Base-by-base conservation (phyloP, 2,329 filamentous ascomycete species). In the Neoscytalidium dimidiatum region DNA sequence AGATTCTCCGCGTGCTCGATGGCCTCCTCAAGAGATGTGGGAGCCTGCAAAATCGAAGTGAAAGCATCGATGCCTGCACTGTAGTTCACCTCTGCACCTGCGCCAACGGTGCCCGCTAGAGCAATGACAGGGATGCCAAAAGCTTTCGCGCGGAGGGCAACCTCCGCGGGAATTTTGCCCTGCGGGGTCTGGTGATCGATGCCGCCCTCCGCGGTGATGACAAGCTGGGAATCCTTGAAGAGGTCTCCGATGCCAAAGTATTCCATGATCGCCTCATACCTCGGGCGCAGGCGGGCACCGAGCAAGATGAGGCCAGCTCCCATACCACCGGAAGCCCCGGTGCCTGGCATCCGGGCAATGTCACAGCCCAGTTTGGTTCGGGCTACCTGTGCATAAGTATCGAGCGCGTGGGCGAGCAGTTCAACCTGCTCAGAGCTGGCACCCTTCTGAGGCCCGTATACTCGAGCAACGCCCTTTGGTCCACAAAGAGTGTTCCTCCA, bases 91-190 rank as follows among this genome's bases (percentile, higher is more conserved):
- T 73, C 73, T 19, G 72, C 72, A 13, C 71, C 73, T 43, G 71
- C 69, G 13, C 72, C 72, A 51, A 74, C 73, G 1, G 69, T 71
- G n/a, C 73, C 71, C 38, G 72, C 73, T 60, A 74, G 56, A 57
- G 72, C 73, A 29, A 83, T 81, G 1, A 85, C 83, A 0, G 82
- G 82, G 3, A 82, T 74, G 4, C 78, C 77, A 66, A 77, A 77
- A 60, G 73, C 72, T 69, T 80, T 82, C 3, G 83, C 83, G 9
- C 82, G 77, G 61, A 77, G 73, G 9, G 82, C 83, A 28, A 86
- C 78, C 69, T 85, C 83, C 3, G 79, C 82, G 8, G 84, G 83
- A 67, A 85, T 84, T 69, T 85, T 85, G 2, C 83, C 84, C 48
- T 77, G 74, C 0, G 82, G 79, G 0, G 82, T 84, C 67, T 85